Percentiles rank a stretch among this genome's conserved stretches.
Conservation (phyloP, 345 rosid genomes). For the Physaria fendleri region DNA sequence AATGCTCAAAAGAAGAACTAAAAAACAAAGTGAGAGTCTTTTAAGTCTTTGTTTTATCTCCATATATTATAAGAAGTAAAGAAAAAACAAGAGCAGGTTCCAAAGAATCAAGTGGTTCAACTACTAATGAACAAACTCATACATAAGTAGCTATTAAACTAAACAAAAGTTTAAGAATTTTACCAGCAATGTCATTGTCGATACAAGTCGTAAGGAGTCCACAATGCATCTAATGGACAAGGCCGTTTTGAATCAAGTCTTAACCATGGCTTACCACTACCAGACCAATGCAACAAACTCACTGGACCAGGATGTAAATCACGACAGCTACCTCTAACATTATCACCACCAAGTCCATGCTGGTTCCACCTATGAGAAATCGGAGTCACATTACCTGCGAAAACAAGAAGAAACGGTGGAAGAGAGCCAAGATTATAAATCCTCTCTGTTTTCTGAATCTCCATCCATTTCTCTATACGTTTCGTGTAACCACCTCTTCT, state of each 20-base stretch:
- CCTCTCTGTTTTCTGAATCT: slow-evolving; percentile 58
- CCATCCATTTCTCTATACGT: slow-evolving; percentile 78
- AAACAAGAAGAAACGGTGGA: slow-evolving; percentile 67
- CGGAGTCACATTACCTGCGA: slow-evolving; percentile 68
- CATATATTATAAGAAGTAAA: background rate
- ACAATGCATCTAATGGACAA: slow-evolving; percentile 57
- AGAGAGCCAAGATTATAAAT: slow-evolving; percentile 71
- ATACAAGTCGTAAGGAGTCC: slow-evolving; percentile 70
- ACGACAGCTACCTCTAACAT: slow-evolving; percentile 67
- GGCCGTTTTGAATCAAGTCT: slow-evolving; percentile 59
- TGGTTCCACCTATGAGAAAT: slow-evolving; percentile 82
- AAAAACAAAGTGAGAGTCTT: background rate
- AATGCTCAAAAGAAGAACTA: background rate
- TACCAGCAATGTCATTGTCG: slow-evolving; percentile 33
- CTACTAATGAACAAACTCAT: slow-evolving; percentile 16
- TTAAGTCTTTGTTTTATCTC: background rate
- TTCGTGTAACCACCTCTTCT: slow-evolving; percentile 54
- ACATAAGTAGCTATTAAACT: slow-evolving; percentile 5
- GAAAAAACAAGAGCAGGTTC: background rate
- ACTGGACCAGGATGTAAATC: slow-evolving; percentile 73
- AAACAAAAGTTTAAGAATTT: background rate
- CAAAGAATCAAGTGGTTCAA: slow-evolving; percentile 21
- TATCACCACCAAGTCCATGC: slow-evolving; percentile 77
- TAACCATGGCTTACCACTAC: slow-evolving; percentile 79
- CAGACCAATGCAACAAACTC: slow-evolving; percentile 78